Conservation (phyloP, 2,329 filamentous ascomycete species). For the Xylariaceae sp. region DNA sequence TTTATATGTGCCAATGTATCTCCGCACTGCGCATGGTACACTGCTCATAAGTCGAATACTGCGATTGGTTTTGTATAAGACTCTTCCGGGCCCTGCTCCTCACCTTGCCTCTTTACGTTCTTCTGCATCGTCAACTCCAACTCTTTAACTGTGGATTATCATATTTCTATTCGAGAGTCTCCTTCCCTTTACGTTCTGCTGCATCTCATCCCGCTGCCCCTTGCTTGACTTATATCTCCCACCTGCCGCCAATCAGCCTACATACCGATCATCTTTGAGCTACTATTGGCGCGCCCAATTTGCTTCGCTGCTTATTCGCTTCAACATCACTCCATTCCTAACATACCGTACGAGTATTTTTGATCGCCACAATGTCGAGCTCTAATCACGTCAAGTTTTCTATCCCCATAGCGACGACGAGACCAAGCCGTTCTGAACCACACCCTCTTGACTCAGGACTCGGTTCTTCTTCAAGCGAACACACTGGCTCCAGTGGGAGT, state of each 20-base stretch:
- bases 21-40: constrained; percentile 20
- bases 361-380: neutral
- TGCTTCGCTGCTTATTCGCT: constrained; percentile 8
- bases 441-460: constrained; percentile 26
- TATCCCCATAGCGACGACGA: constrained; percentile 6
- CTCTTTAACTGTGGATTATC: constrained; percentile 4
- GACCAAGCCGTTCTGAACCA: constrained; percentile 19
- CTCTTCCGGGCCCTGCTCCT: constrained; percentile 15
- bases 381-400: constrained; percentile 22
- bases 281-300: constrained; percentile 13
- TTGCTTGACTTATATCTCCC: constrained; percentile 13
- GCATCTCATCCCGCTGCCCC: neutral
- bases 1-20: constrained; percentile 14
- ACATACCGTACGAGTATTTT: neutral
- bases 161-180: constrained; percentile 8
- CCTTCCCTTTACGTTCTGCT: constrained; percentile 7
- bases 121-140: constrained; percentile 8
- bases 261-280: constrained; percentile 6
- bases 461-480: constrained; percentile 31
- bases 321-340: constrained; percentile 6
- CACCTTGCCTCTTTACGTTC: constrained; percentile 12
- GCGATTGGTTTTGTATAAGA: constrained; percentile 22
- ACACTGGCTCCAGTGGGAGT: constrained; percentile 27
- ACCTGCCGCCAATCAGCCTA: constrained; percentile 5
- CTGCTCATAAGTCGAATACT: constrained; percentile 17